Evolutionary conservation across 352 stramenopile species (phyloP).

Genomic region (Phytophthora europaea): DNA sequence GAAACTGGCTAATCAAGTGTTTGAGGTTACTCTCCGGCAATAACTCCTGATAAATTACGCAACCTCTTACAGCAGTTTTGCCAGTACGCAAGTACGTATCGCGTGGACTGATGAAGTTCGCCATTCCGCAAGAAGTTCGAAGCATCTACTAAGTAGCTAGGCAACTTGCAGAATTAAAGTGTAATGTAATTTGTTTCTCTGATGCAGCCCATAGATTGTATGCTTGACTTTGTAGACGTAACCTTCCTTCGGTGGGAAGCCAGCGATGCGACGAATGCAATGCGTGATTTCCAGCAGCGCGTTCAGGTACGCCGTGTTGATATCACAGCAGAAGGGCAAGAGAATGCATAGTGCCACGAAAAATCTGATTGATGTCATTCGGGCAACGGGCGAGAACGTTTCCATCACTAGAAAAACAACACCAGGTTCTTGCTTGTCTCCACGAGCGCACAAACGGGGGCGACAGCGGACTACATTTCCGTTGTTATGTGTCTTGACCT

Average conservation of each 20-base stretch:
- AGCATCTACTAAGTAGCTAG: no score
- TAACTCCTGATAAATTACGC: no score
- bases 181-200: background rate
- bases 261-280: slow-evolving; percentile 6
- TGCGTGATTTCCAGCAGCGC: background rate
- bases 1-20: no score
- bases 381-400: slow-evolving; percentile 2
- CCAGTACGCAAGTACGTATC: no score
- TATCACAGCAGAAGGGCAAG: slow-evolving; percentile 6
- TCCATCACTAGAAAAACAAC: slow-evolving; percentile 15
- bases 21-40: no score
- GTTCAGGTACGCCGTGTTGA: slow-evolving; percentile 11
- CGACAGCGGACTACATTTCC: slow-evolving; percentile 11
- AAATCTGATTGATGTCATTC: slow-evolving; percentile 14
- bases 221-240: slow-evolving; percentile 14
- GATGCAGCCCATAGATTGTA: slow-evolving; percentile 6
- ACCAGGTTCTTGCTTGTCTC: slow-evolving; percentile 9
- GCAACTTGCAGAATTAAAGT: no score
- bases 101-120: no score
- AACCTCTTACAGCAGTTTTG: no score
- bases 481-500: slow-evolving; percentile 7
- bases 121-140: no score
- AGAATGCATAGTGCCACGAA: slow-evolving; percentile 6
- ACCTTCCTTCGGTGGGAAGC: slow-evolving; percentile 10
- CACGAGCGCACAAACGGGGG: slow-evolving; percentile 1